Base-by-base conservation (phyloP, 169 alveolate genomes). In the Ichthyophthirius multifiliis region DNA sequence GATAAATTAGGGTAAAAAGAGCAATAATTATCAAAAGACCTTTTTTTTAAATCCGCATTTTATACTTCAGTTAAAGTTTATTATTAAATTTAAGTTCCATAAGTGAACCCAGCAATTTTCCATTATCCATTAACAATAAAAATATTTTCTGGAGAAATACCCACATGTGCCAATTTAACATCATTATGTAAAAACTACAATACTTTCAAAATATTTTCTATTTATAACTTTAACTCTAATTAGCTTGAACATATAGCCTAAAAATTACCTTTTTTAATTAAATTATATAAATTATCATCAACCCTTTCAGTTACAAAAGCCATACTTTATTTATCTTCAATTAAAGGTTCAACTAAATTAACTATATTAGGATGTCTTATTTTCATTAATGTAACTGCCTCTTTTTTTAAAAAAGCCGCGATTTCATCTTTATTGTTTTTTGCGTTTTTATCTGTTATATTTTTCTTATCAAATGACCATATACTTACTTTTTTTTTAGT, bases 121-220 rank as follows among this genome's bases (percentile, higher is more conserved):
- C 46, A 67, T 18, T 37, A 34, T 67, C 77, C 77, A 67, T 67
- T 41, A 2, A 41, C 63, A 18, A 67, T 34, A 20, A 34, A 67
- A 7, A 67, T 67, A 20, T 67, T 67, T 67, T 67, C 77, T 34
- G 77, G 77, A 31, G 77, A 41, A 16, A 67, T 67, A 16, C 63
- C 48, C 18, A 39, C 35, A 67, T 67, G 77, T 5, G 63, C 62
- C 12, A 44, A 37, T 37, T 67, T 67, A 39, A 67, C 77, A 41
- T 67, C 77, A 39, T 34, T 37, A 18, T 67, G 77, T n/a, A 67
- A 20, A 20, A 67, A 67, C 32, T 37, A 13, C n/a, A 67, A 23
- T 18, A 41, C 46, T 20, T 67, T 41, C 30, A 67, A 20, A 16
- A 67, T 34, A n/a, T 37, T 20, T 39, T 67, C 71, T 55, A 55